Conservation (phyloP, 2,329 filamentous ascomycete species). For the Aspergillus brasiliensis region DNA sequence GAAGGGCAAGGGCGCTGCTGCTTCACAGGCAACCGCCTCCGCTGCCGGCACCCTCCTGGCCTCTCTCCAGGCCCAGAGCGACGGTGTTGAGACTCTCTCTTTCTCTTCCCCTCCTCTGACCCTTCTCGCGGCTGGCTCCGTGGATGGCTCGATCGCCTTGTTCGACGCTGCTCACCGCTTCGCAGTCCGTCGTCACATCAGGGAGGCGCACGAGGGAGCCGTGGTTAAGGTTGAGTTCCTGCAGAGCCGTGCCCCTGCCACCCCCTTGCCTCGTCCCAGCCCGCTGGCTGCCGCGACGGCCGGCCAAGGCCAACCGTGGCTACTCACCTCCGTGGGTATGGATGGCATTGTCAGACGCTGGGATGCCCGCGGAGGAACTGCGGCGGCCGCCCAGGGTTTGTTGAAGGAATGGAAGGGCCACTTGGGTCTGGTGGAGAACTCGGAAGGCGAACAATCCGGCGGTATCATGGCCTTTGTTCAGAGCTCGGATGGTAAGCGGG, state of each 20-base stretch:
- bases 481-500: conserved; percentile 67
- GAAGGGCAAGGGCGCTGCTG: conserved; percentile 52
- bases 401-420: conserved; percentile 91
- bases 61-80: conserved; percentile 74
- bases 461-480: conserved; percentile 92
- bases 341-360: conserved; percentile 88
- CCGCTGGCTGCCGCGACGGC: conserved; percentile 29
- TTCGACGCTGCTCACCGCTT: conserved; percentile 87
- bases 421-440: conserved; percentile 41
- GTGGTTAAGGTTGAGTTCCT: conserved; percentile 95
- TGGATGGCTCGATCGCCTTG: conserved; percentile 73
- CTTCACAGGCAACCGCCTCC: conserved; percentile 38
- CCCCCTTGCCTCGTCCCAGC: conserved; percentile 27
- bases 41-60: conserved; percentile 76
- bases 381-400: conserved; percentile 68
- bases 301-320: conserved; percentile 56
- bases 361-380: conserved; percentile 74
- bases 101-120: conserved; percentile 64
- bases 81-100: conserved; percentile 74
- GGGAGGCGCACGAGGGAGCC: conserved; percentile 79
- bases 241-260: conserved; percentile 43
- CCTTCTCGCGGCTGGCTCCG: conserved; percentile 64
- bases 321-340: conserved; percentile 86
- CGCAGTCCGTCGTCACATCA: conserved; percentile 79
- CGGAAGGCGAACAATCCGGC: conserved; percentile 74